Evolutionary conservation across 345 rosid species (phyloP).

Genomic region (Microcos paniculata): DNA sequence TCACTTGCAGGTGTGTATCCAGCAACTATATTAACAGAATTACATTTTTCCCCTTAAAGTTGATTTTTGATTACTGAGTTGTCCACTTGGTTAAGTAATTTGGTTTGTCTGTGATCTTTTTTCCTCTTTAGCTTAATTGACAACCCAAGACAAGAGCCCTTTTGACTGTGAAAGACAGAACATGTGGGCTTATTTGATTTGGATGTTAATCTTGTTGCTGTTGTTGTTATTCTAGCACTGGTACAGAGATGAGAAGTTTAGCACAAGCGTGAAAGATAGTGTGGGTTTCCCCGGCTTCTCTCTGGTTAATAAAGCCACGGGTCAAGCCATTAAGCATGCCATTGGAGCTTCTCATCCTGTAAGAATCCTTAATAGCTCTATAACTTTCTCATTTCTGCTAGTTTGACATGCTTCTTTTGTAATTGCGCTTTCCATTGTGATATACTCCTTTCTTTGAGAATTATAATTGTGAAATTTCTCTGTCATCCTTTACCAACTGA

Average conservation of each 20-base stretch:
- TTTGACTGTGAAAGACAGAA: not conserved
- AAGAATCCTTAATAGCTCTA: conserved; percentile 23
- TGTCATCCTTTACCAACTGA: too few species aligned
- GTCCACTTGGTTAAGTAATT: too few species aligned
- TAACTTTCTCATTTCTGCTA: not conserved
- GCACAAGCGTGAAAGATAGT: conserved; percentile 76
- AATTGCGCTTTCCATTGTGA: too few species aligned
- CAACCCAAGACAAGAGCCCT: not conserved
- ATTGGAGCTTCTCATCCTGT: conserved; percentile 80
- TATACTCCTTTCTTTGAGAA: too few species aligned
- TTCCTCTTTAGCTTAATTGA: not conserved
- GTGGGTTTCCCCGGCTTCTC: conserved; percentile 80
- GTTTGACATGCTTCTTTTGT: not conserved
- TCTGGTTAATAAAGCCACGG: conserved; percentile 83
- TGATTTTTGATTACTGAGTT: too few species aligned
- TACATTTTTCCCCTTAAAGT: not conserved
- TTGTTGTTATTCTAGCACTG: conserved; percentile 52
- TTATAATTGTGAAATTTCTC: too few species aligned
- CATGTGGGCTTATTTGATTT: not conserved
- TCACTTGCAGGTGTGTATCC: conserved; percentile 47
- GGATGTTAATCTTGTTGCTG: conserved; percentile 2
- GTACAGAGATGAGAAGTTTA: conserved; percentile 86
- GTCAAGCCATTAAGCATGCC: conserved; percentile 85
- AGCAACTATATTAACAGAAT: not conserved
- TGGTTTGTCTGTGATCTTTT: not conserved